A percentile compares a stretch with the other conserved stretches of the same genome.
phyloP scores from a whole-genome alignment of 495 filamentous ascomycete genomes.

The Podospora sp. region DNA sequence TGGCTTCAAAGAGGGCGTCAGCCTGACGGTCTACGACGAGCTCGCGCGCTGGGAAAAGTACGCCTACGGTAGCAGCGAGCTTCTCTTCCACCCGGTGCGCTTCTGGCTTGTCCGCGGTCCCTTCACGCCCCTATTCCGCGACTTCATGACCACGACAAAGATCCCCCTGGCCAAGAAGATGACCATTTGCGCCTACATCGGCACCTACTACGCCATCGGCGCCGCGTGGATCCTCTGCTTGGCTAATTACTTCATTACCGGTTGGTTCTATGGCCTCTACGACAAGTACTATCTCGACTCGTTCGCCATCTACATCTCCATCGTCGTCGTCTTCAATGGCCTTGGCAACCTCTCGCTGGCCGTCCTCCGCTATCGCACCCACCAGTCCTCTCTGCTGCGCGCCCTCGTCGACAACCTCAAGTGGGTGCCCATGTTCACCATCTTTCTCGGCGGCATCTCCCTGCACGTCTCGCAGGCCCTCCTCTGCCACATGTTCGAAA shows the following conservation, averaged over 20 bases:
- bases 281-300: constrained; percentile 66
- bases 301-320: constrained; percentile 61
- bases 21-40: constrained; percentile 75
- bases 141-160: constrained; percentile 55
- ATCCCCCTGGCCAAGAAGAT: constrained; percentile 67
- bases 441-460: constrained; percentile 68
- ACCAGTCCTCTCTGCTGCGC: constrained; percentile 42
- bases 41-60: constrained; percentile 77
- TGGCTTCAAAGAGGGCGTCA: constrained; percentile 75
- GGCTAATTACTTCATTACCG: constrained; percentile 65
- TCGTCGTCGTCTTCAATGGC: constrained; percentile 60
- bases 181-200: constrained; percentile 74
- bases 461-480: constrained; percentile 65
- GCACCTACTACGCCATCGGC: constrained; percentile 74
- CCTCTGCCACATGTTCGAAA: constrained; percentile 61
- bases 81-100: constrained; percentile 56
- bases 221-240: constrained; percentile 67
- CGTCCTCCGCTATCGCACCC: constrained; percentile 56
- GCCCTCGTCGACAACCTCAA: constrained; percentile 62
- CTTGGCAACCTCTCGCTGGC: constrained; percentile 56
- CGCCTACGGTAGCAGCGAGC: constrained; percentile 73
- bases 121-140: constrained; percentile 66
- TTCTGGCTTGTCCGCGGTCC: constrained; percentile 60
- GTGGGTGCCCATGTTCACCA: constrained; percentile 62
- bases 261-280: constrained; percentile 59